These are phyloP conservation scores for Termitomyces sp. DNA, from an alignment of 1,284 basidiomycete genomes.

Conservation along the genomic window DNA sequence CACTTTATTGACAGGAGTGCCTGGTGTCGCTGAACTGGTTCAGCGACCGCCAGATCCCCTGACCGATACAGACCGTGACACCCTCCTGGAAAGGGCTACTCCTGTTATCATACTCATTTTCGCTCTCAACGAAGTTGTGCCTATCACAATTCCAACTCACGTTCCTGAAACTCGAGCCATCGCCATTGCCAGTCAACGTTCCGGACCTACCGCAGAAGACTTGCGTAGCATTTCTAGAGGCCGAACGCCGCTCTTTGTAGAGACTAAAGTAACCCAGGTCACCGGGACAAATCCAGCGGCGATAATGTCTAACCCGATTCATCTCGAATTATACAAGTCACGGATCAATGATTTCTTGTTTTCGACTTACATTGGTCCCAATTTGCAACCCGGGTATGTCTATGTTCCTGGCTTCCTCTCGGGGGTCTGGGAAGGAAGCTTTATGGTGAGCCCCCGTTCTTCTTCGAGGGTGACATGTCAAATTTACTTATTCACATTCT, in stretches of 20 bases:
- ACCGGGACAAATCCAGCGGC: constrained; percentile 2
- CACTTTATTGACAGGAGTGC: background rate
- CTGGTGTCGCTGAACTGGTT: background rate
- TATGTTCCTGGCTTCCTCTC: constrained; percentile 40
- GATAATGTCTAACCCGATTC: constrained; percentile 20
- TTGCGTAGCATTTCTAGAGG: constrained; percentile 31
- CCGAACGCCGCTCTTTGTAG: constrained; percentile 42
- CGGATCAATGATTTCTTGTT: constrained; percentile 33
- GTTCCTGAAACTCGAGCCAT: constrained; percentile 42
- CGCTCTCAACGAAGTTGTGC: constrained; percentile 40
- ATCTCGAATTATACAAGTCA: constrained; percentile 34
- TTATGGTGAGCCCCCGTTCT: constrained; percentile 36
- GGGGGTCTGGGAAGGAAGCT: constrained; percentile 54
- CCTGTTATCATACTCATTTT: constrained; percentile 48
- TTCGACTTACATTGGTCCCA: constrained; percentile 16
- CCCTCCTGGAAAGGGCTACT: constrained; percentile 32
- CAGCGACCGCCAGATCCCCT: background rate
- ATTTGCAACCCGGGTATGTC: constrained; percentile 16
- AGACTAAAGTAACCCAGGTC: constrained; percentile 24
- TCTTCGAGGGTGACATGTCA: background rate
- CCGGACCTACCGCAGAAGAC: constrained; percentile 50
- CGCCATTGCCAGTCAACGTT: constrained; percentile 34
- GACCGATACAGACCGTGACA: constrained; percentile 1
- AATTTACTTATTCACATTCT: background rate
- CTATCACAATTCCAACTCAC: constrained; percentile 40